A percentile compares a stretch with the other conserved stretches of the same genome.
phyloP scores from a whole-genome alignment of 2,329 filamentous ascomycete species.

The Talaromyces sp. region DNA sequence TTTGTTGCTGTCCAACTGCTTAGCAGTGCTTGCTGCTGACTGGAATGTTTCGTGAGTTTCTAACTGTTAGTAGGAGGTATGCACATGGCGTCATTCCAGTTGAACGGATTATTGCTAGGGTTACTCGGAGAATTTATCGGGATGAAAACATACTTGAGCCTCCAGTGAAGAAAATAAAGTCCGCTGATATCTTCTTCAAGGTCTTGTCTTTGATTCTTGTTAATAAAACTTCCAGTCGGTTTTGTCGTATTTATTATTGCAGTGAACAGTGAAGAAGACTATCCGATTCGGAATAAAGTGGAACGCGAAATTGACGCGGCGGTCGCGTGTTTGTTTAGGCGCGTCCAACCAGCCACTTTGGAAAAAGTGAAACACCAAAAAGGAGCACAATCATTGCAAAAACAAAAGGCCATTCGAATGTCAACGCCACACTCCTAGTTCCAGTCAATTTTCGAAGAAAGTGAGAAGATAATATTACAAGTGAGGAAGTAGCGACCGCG shows the following conservation, averaged over 20 bases:
- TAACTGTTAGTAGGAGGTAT: not conserved
- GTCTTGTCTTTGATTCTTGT: not conserved
- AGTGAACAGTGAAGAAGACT: not conserved
- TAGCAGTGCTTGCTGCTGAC: not conserved
- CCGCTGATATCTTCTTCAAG: not conserved
- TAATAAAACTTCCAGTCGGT: not conserved
- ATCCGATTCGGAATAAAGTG: not conserved
- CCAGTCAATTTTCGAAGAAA: not conserved
- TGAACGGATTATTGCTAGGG: conserved; percentile 10
- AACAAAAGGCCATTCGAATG: conserved; percentile 29
- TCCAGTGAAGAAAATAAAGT: not conserved
- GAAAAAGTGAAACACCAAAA: conserved; percentile 11
- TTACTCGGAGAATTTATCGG: conserved; percentile 4
- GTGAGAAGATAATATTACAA: too few species aligned
- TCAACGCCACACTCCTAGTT: not conserved
- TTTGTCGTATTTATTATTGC: not conserved
- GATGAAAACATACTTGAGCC: not conserved
- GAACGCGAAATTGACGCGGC: conserved; percentile 6
- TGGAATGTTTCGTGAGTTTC: not conserved
- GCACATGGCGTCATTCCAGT: conserved; percentile 9
- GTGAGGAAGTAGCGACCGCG: not conserved
- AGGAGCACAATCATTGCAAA: conserved; percentile 18
- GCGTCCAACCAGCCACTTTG: conserved; percentile 4
- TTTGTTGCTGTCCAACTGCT: not conserved
- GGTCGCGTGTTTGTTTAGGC: conserved; percentile 8